Conservation (phyloP, 192 early-diverging fungal genomes). For the Jimgerdemannia flammicorona region DNA sequence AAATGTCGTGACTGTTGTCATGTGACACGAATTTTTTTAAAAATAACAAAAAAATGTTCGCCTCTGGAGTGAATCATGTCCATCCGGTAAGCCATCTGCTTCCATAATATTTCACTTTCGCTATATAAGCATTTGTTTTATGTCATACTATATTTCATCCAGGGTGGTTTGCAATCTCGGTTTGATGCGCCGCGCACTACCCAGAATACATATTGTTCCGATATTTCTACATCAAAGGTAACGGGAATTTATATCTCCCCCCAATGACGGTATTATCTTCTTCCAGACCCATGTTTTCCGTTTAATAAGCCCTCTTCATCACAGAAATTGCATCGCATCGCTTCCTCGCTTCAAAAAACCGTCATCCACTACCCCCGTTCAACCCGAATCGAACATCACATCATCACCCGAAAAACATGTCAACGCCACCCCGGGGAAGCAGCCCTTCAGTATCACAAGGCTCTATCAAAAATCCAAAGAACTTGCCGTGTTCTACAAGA, state of each 20-base stretch:
- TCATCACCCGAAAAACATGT: not conserved
- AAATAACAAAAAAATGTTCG: too few species aligned
- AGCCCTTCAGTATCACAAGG: conserved; percentile 16
- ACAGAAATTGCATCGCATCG: not conserved
- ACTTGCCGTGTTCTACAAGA: conserved; percentile 47
- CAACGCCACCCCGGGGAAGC: not conserved
- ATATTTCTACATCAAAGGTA: not conserved
- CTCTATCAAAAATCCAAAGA: conserved; percentile 36
- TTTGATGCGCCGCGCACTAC: not conserved
- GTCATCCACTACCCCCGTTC: not conserved
- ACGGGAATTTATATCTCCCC: not conserved
- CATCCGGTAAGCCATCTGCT: not conserved
- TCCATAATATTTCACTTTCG: too few species aligned
- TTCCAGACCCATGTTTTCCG: too few species aligned
- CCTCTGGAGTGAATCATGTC: not conserved
- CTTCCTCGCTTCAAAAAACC: not conserved
- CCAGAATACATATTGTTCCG: not conserved
- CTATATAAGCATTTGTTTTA: too few species aligned
- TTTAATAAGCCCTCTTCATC: not conserved
- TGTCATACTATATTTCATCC: too few species aligned
- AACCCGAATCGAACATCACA: not conserved
- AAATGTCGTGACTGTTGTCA: too few species aligned
- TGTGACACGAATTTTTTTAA: too few species aligned
- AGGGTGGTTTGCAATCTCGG: not conserved
- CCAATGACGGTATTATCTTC: too few species aligned